A percentile compares a stretch with the other conserved stretches of the same genome.
phyloP scores from a whole-genome alignment of 2,329 filamentous ascomycete species.

The Aspergillaceae sp. region DNA sequence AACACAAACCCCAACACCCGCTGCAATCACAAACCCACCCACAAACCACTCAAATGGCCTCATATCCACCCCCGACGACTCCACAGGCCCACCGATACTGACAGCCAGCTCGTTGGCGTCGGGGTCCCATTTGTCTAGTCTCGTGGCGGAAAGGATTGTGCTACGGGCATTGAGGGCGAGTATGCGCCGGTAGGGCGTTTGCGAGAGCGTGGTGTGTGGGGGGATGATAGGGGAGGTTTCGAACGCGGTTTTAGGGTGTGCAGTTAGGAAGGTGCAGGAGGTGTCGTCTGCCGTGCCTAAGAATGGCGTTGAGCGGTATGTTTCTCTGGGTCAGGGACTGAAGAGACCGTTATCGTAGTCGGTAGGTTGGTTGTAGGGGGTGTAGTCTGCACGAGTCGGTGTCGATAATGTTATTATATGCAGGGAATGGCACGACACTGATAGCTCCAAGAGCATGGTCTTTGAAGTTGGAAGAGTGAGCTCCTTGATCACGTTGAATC shows the following conservation, averaged over 20 bases:
- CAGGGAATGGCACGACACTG: too few species aligned
- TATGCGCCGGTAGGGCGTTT: conserved; percentile 12
- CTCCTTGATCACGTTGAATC: too few species aligned
- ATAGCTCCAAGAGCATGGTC: not conserved
- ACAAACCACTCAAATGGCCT: conserved; percentile 2
- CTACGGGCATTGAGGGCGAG: conserved; percentile 15
- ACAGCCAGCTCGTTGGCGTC: conserved; percentile 6
- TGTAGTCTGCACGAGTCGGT: conserved; percentile 5
- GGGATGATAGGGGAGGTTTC: conserved; percentile 21
- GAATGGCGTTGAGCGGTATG: conserved; percentile 15
- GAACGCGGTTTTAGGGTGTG: conserved; percentile 18
- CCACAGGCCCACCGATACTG: conserved; percentile 1
- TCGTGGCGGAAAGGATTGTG: conserved; percentile 11
- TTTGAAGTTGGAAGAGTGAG: too few species aligned
- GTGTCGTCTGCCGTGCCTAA: conserved; percentile 19
- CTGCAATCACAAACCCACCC: conserved; percentile 2
- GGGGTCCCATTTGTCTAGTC: conserved; percentile 14
- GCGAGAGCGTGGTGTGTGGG: not conserved
- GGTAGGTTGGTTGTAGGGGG: conserved; percentile 9
- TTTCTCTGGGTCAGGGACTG: conserved; percentile 19
- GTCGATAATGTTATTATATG: not conserved
- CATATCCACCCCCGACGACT: not conserved
- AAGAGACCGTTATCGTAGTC: conserved; percentile 14
- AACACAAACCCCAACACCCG: not conserved
- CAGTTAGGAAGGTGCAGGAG: conserved; percentile 14